Percentiles rank a stretch among this genome's conserved stretches.
These are phyloP conservation scores for Phialophora tarda DNA, from an alignment of 2,329 filamentous ascomycete species.

Conservation along the genomic window DNA sequence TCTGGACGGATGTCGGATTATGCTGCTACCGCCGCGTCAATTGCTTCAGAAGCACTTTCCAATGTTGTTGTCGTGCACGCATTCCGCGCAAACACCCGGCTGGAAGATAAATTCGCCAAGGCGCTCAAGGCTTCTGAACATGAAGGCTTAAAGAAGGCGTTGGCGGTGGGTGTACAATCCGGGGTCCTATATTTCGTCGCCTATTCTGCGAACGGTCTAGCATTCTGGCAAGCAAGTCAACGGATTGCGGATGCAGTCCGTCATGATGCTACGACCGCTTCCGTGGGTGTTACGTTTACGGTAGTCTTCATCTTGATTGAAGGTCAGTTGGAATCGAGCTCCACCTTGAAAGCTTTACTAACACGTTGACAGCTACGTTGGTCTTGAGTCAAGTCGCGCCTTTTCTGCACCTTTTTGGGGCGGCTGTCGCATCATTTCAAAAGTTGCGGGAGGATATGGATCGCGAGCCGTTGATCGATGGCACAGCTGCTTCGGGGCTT, in stretches of 20 bases:
- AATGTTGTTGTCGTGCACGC: conserved; percentile 57
- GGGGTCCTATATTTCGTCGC: conserved; percentile 43
- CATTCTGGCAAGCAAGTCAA: conserved; percentile 52
- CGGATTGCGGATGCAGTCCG: conserved; percentile 53
- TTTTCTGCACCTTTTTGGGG: conserved; percentile 57
- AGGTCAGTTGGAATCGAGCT: conserved; percentile 9
- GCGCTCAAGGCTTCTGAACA: conserved; percentile 41
- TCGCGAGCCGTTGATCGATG: conserved; percentile 55
- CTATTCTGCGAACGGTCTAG: conserved; percentile 45
- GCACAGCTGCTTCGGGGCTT: conserved; percentile 9
- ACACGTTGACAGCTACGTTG: conserved; percentile 46
- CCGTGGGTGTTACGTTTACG: conserved; percentile 12
- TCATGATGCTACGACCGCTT: conserved; percentile 33
- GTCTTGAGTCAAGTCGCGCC: conserved; percentile 50
- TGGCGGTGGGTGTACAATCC: conserved; percentile 43
- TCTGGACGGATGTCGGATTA: conserved; percentile 54
- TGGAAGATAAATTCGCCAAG: conserved; percentile 42
- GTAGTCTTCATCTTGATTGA: conserved; percentile 22
- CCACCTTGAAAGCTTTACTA: neutral
- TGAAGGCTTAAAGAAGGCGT: conserved; percentile 43
- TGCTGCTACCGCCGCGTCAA: conserved; percentile 62
- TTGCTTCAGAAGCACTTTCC: conserved; percentile 61
- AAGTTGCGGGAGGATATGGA: conserved; percentile 66
- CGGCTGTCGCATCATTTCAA: conserved; percentile 60
- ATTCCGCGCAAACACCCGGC: conserved; percentile 62